Conservation (phyloP, 441 rosid species). For the Dalechampia spathulata region DNA sequence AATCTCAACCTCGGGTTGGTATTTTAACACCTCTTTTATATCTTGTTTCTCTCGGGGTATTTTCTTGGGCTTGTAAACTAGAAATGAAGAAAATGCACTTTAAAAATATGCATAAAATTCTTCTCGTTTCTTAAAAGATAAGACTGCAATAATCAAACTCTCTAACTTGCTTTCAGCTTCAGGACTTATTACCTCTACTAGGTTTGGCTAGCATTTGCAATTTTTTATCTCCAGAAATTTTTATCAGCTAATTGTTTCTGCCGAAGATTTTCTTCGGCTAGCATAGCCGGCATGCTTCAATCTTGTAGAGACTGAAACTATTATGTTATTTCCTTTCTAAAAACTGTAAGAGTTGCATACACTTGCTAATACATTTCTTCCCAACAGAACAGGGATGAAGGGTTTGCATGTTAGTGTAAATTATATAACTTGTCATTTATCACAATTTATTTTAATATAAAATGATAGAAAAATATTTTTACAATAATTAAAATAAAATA, state of each 20-base stretch:
- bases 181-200: not conserved
- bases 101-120: not conserved
- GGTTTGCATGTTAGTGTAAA: too few relatives aligned
- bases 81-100: not conserved
- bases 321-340: too few relatives aligned
- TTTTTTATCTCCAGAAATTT: not conserved
- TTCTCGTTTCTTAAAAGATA: not conserved
- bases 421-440: too few relatives aligned
- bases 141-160: not conserved
- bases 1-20: conserved; percentile 68
- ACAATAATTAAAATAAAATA: too few relatives aligned
- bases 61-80: not conserved
- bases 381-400: not conserved
- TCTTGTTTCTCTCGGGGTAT: not conserved
- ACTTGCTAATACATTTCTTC: too few relatives aligned
- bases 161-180: not conserved
- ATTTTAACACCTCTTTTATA: too few relatives aligned
- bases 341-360: too few relatives aligned
- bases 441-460: too few relatives aligned
- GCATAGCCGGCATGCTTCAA: not conserved
- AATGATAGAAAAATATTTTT: too few relatives aligned
- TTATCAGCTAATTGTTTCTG: not conserved
- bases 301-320: not conserved
- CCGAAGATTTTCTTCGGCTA: not conserved
- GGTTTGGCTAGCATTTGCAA: not conserved